Evolutionary conservation across 805 yeast genomes (phyloP).

Genomic region (Ogataea allantospora): DNA sequence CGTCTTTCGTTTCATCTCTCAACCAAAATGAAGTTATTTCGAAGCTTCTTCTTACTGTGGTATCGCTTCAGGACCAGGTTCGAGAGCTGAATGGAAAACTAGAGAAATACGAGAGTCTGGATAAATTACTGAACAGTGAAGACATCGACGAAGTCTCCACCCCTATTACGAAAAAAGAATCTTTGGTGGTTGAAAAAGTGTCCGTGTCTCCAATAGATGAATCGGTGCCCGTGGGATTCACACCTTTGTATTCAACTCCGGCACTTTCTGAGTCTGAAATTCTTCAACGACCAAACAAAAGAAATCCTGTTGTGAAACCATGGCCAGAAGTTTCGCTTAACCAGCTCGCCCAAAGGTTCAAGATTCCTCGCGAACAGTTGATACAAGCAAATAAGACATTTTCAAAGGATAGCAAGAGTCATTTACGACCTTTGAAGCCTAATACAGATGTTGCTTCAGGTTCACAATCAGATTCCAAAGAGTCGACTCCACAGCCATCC

Average conservation of each 20-base stretch:
- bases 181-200: conserved; percentile 19
- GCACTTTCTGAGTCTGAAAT: conserved; percentile 24
- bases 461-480: conserved; percentile 8
- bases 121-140: conserved; percentile 19
- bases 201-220: conserved; percentile 11
- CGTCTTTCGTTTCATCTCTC: conserved; percentile 17
- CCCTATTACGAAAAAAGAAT: conserved; percentile 4
- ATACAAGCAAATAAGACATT: conserved; percentile 15
- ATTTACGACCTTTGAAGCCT: conserved; percentile 21
- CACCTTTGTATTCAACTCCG: conserved; percentile 27
- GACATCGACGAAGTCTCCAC: conserved; percentile 7
- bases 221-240: conserved; percentile 23
- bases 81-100: conserved; percentile 18
- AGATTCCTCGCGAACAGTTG: conserved; percentile 24
- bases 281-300: conserved; percentile 19
- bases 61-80: conserved; percentile 21
- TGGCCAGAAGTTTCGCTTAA: conserved; percentile 31
- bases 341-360: conserved; percentile 29
- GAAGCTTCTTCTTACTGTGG: conserved; percentile 20
- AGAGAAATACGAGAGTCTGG: conserved; percentile 21
- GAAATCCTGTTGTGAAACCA: conserved; percentile 25
- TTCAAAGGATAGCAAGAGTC: conserved; percentile 15
- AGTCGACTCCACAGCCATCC: conserved; percentile 4
- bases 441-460: conserved; percentile 5
- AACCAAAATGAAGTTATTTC: conserved; percentile 25